These are phyloP conservation scores for Hypoxylon fuscum DNA, from an alignment of 495 filamentous ascomycete genomes.

Conservation along the genomic window DNA sequence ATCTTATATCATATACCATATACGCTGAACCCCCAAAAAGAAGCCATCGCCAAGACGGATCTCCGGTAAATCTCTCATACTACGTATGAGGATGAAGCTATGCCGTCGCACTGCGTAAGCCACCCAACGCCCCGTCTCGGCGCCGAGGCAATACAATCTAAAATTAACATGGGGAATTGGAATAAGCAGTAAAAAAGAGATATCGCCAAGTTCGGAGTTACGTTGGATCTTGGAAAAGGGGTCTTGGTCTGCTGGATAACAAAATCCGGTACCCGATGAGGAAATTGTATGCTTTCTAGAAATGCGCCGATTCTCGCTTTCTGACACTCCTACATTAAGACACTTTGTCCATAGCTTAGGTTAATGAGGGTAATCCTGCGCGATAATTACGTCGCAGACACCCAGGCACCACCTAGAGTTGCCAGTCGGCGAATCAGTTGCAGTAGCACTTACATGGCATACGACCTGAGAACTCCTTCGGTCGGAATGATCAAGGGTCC, in stretches of 20 bases:
- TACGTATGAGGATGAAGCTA: constrained; percentile 15
- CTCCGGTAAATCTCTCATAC: constrained; percentile 41
- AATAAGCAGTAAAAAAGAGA: constrained; percentile 27
- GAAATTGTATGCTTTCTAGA: constrained; percentile 24
- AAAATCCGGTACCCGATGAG: constrained; percentile 23
- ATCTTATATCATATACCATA: constrained; percentile 20
- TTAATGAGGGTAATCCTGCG: constrained; percentile 35
- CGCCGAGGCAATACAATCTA: constrained; percentile 34
- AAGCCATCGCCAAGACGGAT: constrained; percentile 40
- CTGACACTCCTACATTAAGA: background rate
- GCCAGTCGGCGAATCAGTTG: constrained; percentile 30
- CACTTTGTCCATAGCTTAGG: background rate
- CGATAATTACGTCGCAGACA: constrained; percentile 36
- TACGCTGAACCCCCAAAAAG: constrained; percentile 25
- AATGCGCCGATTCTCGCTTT: constrained; percentile 10
- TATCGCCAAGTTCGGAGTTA: constrained; percentile 36
- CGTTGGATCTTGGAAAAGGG: constrained; percentile 17
- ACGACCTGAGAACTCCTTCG: constrained; percentile 22
- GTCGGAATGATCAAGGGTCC: constrained; percentile 23
- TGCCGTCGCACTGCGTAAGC: constrained; percentile 21
- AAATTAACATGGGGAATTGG: constrained; percentile 33
- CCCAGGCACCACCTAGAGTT: constrained; percentile 20
- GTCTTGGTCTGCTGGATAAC: constrained; percentile 17
- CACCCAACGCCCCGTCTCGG: constrained; percentile 31
- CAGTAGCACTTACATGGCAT: constrained; percentile 35